These are phyloP conservation scores for Suillus plorans DNA, from an alignment of 768 basidiomycete species.

Conservation along the genomic window DNA sequence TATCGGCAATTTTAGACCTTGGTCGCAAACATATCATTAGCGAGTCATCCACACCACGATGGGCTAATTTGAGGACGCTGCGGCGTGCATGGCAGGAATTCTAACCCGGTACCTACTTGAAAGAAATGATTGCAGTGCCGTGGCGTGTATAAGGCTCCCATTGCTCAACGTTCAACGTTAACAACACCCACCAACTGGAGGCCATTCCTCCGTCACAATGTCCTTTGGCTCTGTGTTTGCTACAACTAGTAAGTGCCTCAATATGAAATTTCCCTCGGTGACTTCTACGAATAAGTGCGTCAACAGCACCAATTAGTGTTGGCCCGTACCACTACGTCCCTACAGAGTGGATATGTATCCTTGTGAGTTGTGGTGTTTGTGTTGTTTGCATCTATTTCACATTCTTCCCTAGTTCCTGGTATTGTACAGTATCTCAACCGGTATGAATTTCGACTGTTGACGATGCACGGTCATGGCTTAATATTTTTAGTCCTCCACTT, in stretches of 20 bases:
- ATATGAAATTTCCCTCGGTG: not conserved
- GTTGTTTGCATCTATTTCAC: not conserved
- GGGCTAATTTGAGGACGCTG: not conserved
- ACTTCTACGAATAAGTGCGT: not conserved
- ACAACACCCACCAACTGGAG: not conserved
- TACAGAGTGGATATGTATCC: constrained; percentile 35
- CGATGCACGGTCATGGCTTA: not conserved
- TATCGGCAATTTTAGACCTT: not conserved
- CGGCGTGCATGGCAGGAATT: not conserved
- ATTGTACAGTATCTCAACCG: constrained; percentile 41
- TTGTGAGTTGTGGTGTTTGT: constrained; percentile 10
- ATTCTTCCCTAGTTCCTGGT: constrained; percentile 29
- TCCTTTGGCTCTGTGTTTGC: not conserved
- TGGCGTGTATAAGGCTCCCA: not conserved
- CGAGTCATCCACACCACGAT: not conserved
- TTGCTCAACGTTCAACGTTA: not conserved
- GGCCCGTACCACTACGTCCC: constrained; percentile 41
- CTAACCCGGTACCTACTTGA: not conserved
- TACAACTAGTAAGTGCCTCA: not conserved
- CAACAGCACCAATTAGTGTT: not conserved
- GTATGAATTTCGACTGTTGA: constrained; percentile 23
- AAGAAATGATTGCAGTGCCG: not conserved
- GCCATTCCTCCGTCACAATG: not conserved
- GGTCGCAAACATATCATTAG: not conserved
- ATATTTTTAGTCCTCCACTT: constrained; percentile 43